phyloP scores from a whole-genome alignment of 176 grass and related monocot species.

The Oryza officinalis region DNA sequence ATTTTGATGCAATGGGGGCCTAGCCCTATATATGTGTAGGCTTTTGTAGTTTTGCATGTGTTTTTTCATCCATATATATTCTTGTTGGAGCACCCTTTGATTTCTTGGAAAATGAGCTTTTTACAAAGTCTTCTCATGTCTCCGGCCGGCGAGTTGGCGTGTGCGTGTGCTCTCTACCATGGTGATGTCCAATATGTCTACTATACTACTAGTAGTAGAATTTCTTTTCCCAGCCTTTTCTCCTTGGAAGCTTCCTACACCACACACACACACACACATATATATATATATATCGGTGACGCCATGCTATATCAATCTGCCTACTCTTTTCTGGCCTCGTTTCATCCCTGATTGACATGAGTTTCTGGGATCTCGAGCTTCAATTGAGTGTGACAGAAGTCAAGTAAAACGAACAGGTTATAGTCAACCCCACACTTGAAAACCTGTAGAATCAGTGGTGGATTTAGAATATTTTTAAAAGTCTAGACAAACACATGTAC shows the following conservation, averaged over 20 bases:
- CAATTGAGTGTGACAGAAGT: constrained; percentile 27
- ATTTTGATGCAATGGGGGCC: not conserved
- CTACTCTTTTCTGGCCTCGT: not conserved
- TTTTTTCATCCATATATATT: not conserved
- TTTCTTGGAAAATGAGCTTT: constrained; percentile 22
- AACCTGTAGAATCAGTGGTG: not conserved
- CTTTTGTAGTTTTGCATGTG: not conserved
- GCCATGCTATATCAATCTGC: constrained; percentile 20
- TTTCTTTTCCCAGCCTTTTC: constrained; percentile 2
- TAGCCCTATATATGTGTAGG: not conserved
- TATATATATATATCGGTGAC: not conserved
- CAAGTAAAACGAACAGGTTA: not conserved
- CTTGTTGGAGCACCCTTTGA: not conserved
- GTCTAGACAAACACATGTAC: no score
- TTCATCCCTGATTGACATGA: constrained; percentile 48
- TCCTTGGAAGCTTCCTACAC: constrained; percentile 31
- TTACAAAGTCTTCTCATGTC: not conserved
- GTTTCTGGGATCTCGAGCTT: constrained; percentile 42
- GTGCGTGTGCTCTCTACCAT: not conserved
- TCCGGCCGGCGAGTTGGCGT: not conserved
- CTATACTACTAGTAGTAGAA: not conserved
- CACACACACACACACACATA: no score
- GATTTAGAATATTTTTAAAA: no score
- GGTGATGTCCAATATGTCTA: constrained; percentile 7
- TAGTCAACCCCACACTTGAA: not conserved